Percentiles rank a stretch among this genome's conserved stretches.
Evolutionary conservation across 2,329 filamentous ascomycete genomes (phyloP).

Genomic region (Leptodontidium sp.): DNA sequence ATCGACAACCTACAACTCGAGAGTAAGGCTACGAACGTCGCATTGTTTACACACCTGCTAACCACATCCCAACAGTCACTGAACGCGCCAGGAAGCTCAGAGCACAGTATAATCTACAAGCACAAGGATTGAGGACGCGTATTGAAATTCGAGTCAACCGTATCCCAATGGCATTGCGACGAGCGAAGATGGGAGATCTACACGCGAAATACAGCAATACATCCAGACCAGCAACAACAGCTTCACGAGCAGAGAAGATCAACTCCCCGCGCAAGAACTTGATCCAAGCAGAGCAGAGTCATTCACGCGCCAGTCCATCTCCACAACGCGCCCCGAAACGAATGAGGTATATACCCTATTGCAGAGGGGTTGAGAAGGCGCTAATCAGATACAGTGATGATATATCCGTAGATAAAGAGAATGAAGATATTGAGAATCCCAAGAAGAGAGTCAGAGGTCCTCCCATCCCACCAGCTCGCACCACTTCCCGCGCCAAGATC

Average conservation of each 20-base stretch:
- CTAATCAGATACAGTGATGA: constrained; percentile 61
- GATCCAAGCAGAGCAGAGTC: constrained; percentile 37
- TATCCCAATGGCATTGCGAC: constrained; percentile 81
- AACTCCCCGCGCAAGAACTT: constrained; percentile 41
- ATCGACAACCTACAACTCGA: constrained; percentile 92
- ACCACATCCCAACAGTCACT: constrained; percentile 67
- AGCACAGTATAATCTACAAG: constrained; percentile 88
- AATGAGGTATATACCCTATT: constrained; percentile 55
- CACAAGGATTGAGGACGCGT: constrained; percentile 82
- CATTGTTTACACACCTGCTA: constrained; percentile 15
- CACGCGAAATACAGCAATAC: constrained; percentile 42
- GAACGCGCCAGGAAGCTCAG: constrained; percentile 87
- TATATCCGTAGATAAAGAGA: constrained; percentile 76
- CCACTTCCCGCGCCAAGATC: constrained; percentile 53
- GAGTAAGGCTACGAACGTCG: constrained; percentile 61
- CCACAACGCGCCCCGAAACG: constrained; percentile 54
- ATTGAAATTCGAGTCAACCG: constrained; percentile 94
- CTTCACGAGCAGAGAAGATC: constrained; percentile 30
- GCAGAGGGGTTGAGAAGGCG: not conserved
- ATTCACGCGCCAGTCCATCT: constrained; percentile 40
- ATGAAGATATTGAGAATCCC: constrained; percentile 69
- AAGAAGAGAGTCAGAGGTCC: constrained; percentile 67
- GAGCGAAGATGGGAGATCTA: constrained; percentile 83
- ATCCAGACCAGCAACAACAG: constrained; percentile 28
- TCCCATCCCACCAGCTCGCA: constrained; percentile 45